Evolutionary conservation across 2,329 filamentous ascomycete species (phyloP), one percentile per base, ranked within the genome.

Genomic region (Graphiopsis chlorocephala): DNA sequence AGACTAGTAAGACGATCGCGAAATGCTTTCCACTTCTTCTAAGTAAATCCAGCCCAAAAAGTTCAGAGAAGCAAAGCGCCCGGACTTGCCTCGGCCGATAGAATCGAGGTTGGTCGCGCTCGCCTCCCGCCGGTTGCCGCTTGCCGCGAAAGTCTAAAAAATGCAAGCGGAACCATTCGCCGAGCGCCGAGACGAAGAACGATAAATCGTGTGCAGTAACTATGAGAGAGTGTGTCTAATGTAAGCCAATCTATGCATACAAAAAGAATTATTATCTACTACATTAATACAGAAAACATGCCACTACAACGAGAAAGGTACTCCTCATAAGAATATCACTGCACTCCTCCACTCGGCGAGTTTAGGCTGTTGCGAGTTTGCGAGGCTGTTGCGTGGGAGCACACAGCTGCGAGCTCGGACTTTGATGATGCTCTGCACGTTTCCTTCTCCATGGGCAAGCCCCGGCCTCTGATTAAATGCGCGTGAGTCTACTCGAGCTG

Each of bases 381-480:
- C 38, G n/a, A n/a, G 38, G 8, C 11, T 20, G 38, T 45, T 45
- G 17, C 35, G 17, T 7, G 14, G 14, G 15, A 42, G 35, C 17
- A 1, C 31, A 35, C n/a, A 45, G 33, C 38, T 11, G 38, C 38
- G 38, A 45, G 38, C 38, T 45, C 38, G 38, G 38, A 45, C 38
- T 20, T 11, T n/a, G 17, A 10, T 42, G 38, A 42, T 42, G 38
- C 58, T 25, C 20, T 23, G 28, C n/a, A 33, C 25, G 28, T 25
- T 31, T n/a, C 45, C 29, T 61, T 61, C 52, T 61, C 59, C 59
- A 38, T 52, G 45, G 59, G 47, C 50, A 53, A 45, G 26, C 28
- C 26, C 50, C 50, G 26, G 50, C 50, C 50, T 53, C 50, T 53
- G 50, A 53, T 53, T 53, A 53, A 29, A 53, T 53, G 38, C 38